Evolutionary conservation across 192 early-diverging fungal species (phyloP).

Genomic region (Dissophora globulifera): DNA sequence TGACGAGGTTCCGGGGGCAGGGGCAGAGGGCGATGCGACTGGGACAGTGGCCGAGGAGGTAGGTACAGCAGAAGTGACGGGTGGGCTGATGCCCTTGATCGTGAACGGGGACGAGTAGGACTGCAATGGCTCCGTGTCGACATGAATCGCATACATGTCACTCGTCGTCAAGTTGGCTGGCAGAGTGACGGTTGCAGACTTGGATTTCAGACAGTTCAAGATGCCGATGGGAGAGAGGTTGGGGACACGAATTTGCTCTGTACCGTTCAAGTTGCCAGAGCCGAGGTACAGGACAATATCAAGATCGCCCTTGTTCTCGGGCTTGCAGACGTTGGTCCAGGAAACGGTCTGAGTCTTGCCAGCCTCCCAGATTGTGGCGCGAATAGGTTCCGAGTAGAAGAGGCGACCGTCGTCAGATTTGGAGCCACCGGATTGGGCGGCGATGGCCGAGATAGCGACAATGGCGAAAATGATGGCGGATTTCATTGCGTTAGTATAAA

Average conservation of each 20-base stretch:
- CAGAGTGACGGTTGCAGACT: constrained; percentile 21
- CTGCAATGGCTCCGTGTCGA: constrained; percentile 35
- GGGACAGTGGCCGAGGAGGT: background rate
- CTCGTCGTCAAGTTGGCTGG: constrained; percentile 46
- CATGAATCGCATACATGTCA: constrained; percentile 30
- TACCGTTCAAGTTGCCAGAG: constrained; percentile 18
- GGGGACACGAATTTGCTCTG: constrained; percentile 36
- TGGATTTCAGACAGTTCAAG: constrained; percentile 38
- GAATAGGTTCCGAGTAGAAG: constrained; percentile 35
- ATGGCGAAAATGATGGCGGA: constrained; percentile 27
- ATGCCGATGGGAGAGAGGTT: constrained; percentile 14
- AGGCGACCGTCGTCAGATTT: constrained; percentile 47
- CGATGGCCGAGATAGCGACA: constrained; percentile 33
- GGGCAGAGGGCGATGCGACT: background rate
- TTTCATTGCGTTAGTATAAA: constrained; percentile 24
- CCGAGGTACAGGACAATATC: constrained; percentile 41
- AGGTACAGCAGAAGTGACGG: constrained; percentile 11
- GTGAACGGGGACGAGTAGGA: constrained; percentile 35
- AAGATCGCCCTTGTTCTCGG: constrained; percentile 27
- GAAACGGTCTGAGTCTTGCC: constrained; percentile 36
- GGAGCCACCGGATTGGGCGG: constrained; percentile 28
- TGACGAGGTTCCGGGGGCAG: constrained; percentile 3
- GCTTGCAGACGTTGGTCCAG: constrained; percentile 37
- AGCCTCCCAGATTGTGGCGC: constrained; percentile 35
- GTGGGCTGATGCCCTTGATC: constrained; percentile 33